phyloP scores from a whole-genome alignment of 108 stramenopile genomes.

The Skeletonema menzelii region DNA sequence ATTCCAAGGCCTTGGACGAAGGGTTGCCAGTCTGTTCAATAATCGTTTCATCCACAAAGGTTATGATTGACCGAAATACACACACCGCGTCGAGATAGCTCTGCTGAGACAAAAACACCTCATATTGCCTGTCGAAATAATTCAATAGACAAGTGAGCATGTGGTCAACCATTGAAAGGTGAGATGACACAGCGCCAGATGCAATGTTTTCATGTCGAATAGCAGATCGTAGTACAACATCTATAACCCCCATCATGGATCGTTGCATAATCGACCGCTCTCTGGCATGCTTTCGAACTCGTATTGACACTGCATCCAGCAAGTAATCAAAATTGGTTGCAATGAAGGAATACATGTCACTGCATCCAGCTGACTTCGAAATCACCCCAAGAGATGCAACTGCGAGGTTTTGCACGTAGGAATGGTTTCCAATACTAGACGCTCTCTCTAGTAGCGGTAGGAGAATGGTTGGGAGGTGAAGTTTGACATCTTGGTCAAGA shows the following conservation, averaged over 20 bases:
- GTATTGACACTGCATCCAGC: constrained; percentile 33
- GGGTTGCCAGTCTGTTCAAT: background rate
- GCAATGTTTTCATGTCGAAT: background rate
- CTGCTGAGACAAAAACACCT: constrained; percentile 1
- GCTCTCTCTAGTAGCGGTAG: constrained; percentile 49
- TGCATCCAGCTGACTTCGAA: constrained; percentile 11
- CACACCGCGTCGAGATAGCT: constrained; percentile 20
- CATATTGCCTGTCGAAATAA: constrained; percentile 23
- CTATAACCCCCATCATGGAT: constrained; percentile 38
- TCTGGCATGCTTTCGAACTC: constrained; percentile 28
- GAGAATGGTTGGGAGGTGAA: constrained; percentile 36
- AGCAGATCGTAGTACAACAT: constrained; percentile 23
- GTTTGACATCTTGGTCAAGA: constrained; percentile 20
- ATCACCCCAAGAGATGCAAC: constrained; percentile 19
- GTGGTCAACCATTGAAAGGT: constrained; percentile 25
- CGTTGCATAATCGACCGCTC: constrained; percentile 22
- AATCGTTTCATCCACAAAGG: constrained; percentile 31
- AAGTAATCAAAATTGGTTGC: constrained; percentile 52
- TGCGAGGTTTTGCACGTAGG: constrained; percentile 33
- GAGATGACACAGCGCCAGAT: background rate
- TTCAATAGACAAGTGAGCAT: constrained; percentile 30
- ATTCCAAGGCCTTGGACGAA: background rate
- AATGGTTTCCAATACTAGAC: constrained; percentile 39
- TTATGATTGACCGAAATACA: constrained; percentile 32
- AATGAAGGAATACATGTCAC: constrained; percentile 25